Evolutionary conservation across 306 rosid species (phyloP).

Genomic region (Sicyos edulis): DNA sequence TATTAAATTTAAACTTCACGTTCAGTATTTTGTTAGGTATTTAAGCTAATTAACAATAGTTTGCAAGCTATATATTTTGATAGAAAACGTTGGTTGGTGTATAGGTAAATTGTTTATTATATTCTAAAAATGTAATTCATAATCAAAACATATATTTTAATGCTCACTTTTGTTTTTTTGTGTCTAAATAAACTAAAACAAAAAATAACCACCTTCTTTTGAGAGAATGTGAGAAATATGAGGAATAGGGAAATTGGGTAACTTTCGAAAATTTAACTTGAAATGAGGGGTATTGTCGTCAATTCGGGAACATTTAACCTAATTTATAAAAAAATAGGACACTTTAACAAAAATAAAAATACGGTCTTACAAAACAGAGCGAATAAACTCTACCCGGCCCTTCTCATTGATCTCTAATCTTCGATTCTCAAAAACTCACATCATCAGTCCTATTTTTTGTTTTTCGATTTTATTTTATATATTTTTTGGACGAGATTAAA

Average conservation of each 20-base stretch:
- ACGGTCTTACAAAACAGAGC: constrained; percentile 1
- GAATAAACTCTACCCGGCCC: not conserved
- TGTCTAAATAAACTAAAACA: not conserved
- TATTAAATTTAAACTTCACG: too few species aligned
- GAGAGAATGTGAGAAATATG: not conserved
- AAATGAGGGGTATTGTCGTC: constrained; percentile 5
- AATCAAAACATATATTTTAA: not conserved
- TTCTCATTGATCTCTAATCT: constrained; percentile 12
- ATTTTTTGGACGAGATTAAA: constrained; percentile 19
- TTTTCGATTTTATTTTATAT: not conserved
- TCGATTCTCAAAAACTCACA: constrained; percentile 9
- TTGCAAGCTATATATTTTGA: too few species aligned
- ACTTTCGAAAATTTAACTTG: constrained; percentile 13
- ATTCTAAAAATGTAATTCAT: too few species aligned
- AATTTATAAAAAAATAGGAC: not conserved
- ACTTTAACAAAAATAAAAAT: constrained; percentile 14
- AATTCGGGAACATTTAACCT: not conserved
- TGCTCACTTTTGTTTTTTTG: too few species aligned
- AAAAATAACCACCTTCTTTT: not conserved
- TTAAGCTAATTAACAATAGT: too few species aligned
- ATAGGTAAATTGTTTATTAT: too few species aligned
- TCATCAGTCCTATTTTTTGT: constrained; percentile 11
- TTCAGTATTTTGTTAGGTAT: too few species aligned
- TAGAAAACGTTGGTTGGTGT: too few species aligned
- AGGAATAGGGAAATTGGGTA: constrained; percentile 2